Conservation (phyloP, 1,139 yeast species). For the Kodamaea derodonti region DNA sequence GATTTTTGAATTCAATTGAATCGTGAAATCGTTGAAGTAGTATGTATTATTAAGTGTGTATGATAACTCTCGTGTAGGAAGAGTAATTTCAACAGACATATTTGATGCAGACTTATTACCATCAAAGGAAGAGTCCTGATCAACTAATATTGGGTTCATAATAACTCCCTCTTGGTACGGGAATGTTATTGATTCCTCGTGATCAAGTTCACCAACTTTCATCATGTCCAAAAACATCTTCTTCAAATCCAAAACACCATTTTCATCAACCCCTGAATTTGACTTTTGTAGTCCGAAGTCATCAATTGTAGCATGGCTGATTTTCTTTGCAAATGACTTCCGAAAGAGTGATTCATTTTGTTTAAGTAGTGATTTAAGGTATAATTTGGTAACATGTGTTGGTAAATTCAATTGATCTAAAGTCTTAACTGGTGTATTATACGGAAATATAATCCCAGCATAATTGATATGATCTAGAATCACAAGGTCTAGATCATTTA, state of each 20-base stretch:
- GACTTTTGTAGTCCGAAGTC: slow-evolving; percentile 3
- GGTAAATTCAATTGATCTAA: slow-evolving; percentile 2
- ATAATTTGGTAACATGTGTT: neutral
- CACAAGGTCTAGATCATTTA: slow-evolving; percentile 3
- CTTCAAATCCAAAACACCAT: slow-evolving; percentile 1
- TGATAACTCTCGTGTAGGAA: too few species aligned
- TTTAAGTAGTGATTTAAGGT: neutral
- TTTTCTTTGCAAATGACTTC: neutral
- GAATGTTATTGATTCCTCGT: too few species aligned
- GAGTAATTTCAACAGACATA: too few species aligned
- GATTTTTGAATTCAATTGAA: slow-evolving; percentile 9
- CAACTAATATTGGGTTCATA: too few species aligned
- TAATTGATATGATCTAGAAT: slow-evolving; percentile 10
- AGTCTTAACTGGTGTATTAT: slow-evolving; percentile 5
- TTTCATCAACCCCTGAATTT: slow-evolving; percentile 2
- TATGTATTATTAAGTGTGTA: slow-evolving; percentile 9
- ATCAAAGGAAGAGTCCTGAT: too few species aligned
- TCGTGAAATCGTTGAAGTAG: slow-evolving; percentile 16
- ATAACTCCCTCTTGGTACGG: too few species aligned
- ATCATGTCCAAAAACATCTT: too few species aligned
- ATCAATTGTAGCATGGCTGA: neutral
- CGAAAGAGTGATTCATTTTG: neutral
- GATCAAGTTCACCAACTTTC: too few species aligned
- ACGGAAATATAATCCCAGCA: slow-evolving; percentile 5
- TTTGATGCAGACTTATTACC: too few species aligned